A percentile compares a stretch with the other conserved stretches of the same genome.
These are phyloP conservation scores for Diaporthe velutina DNA, from an alignment of 2,329 filamentous ascomycete species.

Conservation along the genomic window DNA sequence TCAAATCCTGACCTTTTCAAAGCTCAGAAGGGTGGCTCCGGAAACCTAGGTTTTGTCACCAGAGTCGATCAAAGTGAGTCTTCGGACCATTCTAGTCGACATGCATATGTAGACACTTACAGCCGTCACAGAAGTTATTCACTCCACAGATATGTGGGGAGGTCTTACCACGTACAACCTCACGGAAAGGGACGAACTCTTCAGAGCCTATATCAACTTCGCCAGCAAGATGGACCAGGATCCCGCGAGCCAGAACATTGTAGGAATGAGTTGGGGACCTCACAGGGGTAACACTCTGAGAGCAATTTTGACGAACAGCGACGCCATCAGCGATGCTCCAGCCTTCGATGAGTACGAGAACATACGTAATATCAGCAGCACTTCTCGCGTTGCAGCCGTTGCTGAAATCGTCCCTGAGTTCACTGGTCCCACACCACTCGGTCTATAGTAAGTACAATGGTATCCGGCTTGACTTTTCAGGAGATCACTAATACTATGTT, in stretches of 20 bases:
- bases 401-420: conserved; percentile 23
- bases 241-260: conserved; percentile 11
- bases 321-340: conserved; percentile 3
- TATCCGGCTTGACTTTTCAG: not conserved
- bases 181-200: not conserved
- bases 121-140: not conserved
- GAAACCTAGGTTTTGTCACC: conserved; percentile 56
- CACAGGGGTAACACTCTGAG: not conserved
- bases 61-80: conserved; percentile 45
- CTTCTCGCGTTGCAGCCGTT: conserved; percentile 6
- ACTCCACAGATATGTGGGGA: not conserved
- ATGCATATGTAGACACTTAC: not conserved
- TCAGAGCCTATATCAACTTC: conserved; percentile 17
- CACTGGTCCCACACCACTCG: conserved; percentile 23
- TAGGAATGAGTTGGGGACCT: not conserved
- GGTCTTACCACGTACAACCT: not conserved
- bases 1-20: conserved; percentile 57
- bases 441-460: not conserved
- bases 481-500: not conserved
- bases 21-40: conserved; percentile 58
- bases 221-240: not conserved
- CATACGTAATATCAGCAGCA: conserved; percentile 11
- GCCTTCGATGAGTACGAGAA: conserved; percentile 16
- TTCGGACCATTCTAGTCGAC: not conserved
- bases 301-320: conserved; percentile 20